Evolutionary conservation across 371 early-diverging fungal species (phyloP), one percentile per base, ranked within the genome.

Genomic region (Chytridium lagenaria): DNA sequence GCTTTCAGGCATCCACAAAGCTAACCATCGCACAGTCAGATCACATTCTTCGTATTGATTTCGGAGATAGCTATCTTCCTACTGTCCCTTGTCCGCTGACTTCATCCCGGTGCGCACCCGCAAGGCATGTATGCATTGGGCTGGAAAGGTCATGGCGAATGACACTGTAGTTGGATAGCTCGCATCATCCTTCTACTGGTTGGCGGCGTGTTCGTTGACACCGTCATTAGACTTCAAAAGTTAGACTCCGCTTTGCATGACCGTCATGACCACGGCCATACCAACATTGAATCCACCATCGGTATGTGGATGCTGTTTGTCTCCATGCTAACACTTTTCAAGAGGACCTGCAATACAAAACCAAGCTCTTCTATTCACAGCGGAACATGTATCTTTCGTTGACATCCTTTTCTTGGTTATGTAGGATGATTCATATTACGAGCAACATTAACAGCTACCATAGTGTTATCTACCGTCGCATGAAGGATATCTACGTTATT

Each of bases 371-470:
- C 52, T 81, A 81, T 69, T 75, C 79, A 1, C 82, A 81, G 67
- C 68, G 82, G 2, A 81, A 81, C 66, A 73, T 81, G 63, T 81
- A 81, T 68, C 74, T 81, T 26, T 76, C 76, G 7, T 73, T 79
- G 36, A 79, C 78, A 70, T 75, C 79, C 1, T 73, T 81, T 79
- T 81, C 39, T 76, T 81, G 76, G 72, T 79, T 28, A 31, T 79
- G 81, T 81, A 50, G 5, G 61, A 78, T 69, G 12, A 40, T 50
- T 22, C 68, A 22, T 44, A 22, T 50, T 68, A 7, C 30, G 3
- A 30, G 12, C 44, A n/a, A 15, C 16, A 1, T 68, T 23, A 1
- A 33, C 44, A 77, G 77, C 28, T n/a, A n/a, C n/a, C n/a, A n/a
- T n/a, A n/a, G n/a, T n/a, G 82, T 81, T 23, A 44, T 77, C 39